phyloP scores from a whole-genome alignment of 257 asterid species.

The Nicotiana sylvestris region DNA sequence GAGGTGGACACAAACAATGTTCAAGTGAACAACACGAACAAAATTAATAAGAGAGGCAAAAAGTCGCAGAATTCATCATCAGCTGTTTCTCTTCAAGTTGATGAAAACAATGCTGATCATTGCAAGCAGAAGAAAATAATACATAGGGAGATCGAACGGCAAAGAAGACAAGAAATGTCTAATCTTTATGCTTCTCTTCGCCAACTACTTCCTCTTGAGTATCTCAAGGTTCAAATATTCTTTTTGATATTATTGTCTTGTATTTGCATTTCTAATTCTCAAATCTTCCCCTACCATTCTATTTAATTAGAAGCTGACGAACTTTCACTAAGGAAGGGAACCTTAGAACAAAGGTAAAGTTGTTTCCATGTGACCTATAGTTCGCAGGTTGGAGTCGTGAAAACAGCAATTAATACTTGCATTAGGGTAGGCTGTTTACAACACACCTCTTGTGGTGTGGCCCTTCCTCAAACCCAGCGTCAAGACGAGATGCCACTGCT shows the following conservation, averaged over 20 bases:
- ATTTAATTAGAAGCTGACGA: too few species aligned
- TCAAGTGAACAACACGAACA: not conserved
- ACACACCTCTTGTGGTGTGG: too few species aligned
- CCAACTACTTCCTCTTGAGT: constrained; percentile 48
- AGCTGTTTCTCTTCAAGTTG: not conserved
- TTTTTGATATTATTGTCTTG: not conserved
- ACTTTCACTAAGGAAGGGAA: too few species aligned
- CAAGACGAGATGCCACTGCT: too few species aligned
- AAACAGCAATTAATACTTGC: too few species aligned
- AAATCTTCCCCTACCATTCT: not conserved
- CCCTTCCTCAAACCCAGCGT: too few species aligned
- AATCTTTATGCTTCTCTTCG: constrained; percentile 42
- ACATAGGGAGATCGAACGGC: constrained; percentile 47
- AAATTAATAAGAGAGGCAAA: not conserved
- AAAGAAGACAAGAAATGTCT: constrained; percentile 60
- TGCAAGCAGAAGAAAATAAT: constrained; percentile 22
- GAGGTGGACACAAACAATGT: not conserved
- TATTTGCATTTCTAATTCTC: too few species aligned
- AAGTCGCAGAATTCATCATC: not conserved
- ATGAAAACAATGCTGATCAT: not conserved
- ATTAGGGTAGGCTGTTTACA: too few species aligned
- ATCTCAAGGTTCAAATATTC: constrained; percentile 37
- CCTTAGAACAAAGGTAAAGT: too few species aligned
- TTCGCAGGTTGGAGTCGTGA: too few species aligned
- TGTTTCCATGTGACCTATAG: too few species aligned